Evolutionary conservation across 495 filamentous ascomycete species (phyloP).

Genomic region (Aspergillus bertholletiae): DNA sequence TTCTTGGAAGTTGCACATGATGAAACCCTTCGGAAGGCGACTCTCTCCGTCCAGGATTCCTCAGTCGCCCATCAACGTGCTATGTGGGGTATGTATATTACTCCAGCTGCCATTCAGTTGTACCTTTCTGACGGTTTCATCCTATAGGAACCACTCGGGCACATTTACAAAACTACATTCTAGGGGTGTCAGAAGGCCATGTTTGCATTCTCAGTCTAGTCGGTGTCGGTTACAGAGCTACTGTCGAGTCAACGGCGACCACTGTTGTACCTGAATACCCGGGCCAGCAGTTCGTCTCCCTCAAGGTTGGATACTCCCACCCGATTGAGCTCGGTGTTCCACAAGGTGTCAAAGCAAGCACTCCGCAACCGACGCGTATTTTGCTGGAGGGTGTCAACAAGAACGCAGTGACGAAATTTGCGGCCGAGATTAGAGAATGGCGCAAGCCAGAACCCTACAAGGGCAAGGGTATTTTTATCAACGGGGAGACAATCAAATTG

Average conservation of each 20-base stretch:
- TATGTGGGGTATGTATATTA: conserved; percentile 84
- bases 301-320: conserved; percentile 96
- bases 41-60: conserved; percentile 61
- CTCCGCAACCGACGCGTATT: conserved; percentile 90
- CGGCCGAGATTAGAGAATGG: conserved; percentile 84
- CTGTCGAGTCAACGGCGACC: conserved; percentile 71
- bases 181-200: conserved; percentile 94
- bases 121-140: conserved; percentile 9
- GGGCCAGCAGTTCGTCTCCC: conserved; percentile 79
- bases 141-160: conserved; percentile 78
- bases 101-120: neutral
- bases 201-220: conserved; percentile 87
- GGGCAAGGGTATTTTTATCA: conserved; percentile 98
- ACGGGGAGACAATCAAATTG: conserved; percentile 93
- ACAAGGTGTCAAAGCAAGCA: conserved; percentile 77
- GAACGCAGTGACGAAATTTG: conserved; percentile 82
- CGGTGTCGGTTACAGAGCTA: conserved; percentile 94
- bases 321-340: conserved; percentile 86
- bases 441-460: conserved; percentile 95
- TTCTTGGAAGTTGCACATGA: conserved; percentile 71
- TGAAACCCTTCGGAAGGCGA: conserved; percentile 53
- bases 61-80: conserved; percentile 71
- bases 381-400: conserved; percentile 84
- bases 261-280: conserved; percentile 63
- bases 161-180: conserved; percentile 83